Evolutionary conservation across 2,329 filamentous ascomycete genomes (phyloP), one percentile per base, ranked within the genome.

Genomic region (Fusarium setosum): DNA sequence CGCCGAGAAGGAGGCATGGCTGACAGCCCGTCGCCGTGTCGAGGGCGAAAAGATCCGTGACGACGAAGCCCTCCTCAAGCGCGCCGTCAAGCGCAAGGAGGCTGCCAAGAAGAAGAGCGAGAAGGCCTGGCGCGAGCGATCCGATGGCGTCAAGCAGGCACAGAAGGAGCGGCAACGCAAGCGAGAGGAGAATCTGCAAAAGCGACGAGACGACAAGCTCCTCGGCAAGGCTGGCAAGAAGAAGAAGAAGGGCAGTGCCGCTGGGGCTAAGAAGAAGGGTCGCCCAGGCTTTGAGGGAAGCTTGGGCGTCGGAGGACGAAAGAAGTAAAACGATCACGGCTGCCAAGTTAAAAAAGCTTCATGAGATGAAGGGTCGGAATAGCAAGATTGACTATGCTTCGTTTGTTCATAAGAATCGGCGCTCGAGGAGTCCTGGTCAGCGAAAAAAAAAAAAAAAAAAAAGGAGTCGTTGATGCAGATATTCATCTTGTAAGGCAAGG

Each of bases 21-120:
- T 97, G 59, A 95, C 92, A 45, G 96, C 96, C 3, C 91, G 95
- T 79, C 93, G 93, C 79, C 89, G 92, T 21, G 93, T 91, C 2
- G 92, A 97, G 76, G 96, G 96, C 47, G 94, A 97, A 74, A 92
- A 93, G 75, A 90, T 97, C 31, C 89, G 89, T 61, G 94, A 98
- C 74, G 93, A 97, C 76, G 93, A 93, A 65, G 88, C 87, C 42
- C 81, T 97, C 56, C 85, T 99, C 24, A 97, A 97, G 84, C 97
- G 97, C 84, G 92, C 94, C 1, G 83, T 98, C 68, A 97, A 97
- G 86, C 90, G 95, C 69, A 96, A 97, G 82, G 93, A 97, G 73
- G 88, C 90, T 69, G 83, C 87, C 51, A 98, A 97, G 88, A 91
- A 90, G 80, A 97, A 96, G 88, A 96, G 92, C 75, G 93, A 93